These are phyloP conservation scores for Moringa oleifera DNA, from an alignment of 345 rosid genomes.

Conservation along the genomic window DNA sequence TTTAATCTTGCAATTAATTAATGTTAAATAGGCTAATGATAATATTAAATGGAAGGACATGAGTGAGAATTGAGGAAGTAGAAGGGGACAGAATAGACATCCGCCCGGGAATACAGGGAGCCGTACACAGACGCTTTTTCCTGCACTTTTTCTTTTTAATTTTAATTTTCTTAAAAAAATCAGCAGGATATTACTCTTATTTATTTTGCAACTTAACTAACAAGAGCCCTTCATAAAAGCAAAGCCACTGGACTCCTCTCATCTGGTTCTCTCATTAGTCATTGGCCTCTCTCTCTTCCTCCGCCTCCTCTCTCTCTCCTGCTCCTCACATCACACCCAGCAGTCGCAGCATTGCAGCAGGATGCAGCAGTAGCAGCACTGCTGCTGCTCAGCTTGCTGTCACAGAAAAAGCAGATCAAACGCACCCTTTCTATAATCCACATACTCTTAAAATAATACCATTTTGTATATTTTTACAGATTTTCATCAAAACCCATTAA, in stretches of 20 bases:
- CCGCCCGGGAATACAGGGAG: constrained; percentile 52
- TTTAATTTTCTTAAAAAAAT: background rate
- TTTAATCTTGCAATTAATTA: no score
- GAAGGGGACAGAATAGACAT: constrained; percentile 61
- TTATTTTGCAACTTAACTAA: constrained; percentile 1
- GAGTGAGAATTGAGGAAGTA: constrained; percentile 31
- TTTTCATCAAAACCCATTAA: constrained; percentile 18
- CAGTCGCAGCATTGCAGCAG: constrained; percentile 39
- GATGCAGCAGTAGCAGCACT: constrained; percentile 35
- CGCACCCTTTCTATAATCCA: background rate
- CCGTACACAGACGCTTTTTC: constrained; percentile 25
- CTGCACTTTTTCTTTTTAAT: background rate
- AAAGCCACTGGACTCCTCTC: background rate
- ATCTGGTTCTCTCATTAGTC: background rate
- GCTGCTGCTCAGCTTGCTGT: constrained; percentile 23
- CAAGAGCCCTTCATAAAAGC: constrained; percentile 2
- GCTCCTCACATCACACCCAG: constrained; percentile 38
- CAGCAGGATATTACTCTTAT: background rate
- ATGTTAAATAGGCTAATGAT: no score
- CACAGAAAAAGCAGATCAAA: constrained; percentile 12
- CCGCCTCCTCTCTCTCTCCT: constrained; percentile 14
- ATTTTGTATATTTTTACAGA: background rate
- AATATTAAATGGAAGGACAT: constrained; percentile 15
- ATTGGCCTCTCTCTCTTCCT: no score
- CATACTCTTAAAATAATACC: background rate